Evolutionary conservation across 345 rosid species (phyloP), one percentile per base, ranked within the genome.

Genomic region (Mercurialis annua): DNA sequence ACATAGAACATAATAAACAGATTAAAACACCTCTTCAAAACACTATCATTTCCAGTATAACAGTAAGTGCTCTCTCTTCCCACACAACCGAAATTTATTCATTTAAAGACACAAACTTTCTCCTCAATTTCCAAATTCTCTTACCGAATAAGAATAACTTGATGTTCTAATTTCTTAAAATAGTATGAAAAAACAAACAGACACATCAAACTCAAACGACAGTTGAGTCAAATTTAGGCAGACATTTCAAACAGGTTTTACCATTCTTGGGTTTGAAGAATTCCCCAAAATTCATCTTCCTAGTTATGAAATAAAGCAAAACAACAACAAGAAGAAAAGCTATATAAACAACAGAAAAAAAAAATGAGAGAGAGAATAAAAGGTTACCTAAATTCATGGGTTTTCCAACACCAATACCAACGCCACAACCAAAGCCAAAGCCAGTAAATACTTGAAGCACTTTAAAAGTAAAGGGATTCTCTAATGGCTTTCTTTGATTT

Each of bases 341-440:
- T 10, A 26, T 12, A 12, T 31, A 26, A 33, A 21, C 10, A 7
- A 51, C 10, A 2, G 2, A 10, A 51, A 0, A 51, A 10, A 51
- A 10, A 23, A 23, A 60, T 11, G 17, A 40, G 31, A 16, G 36
- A 36, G 33, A 33, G 23, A 56, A 33, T 24, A n/a, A 34, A 33
- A 34, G 49, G 31, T 16, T 86, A 95, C 99, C 91, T 42, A 88
- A 78, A 76, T 95, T 85, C 54, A 88, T 69, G 42, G 96, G 98
- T 2, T 84, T 75, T 11, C 97, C 98, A 67, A 78, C 84, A 42
- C 99, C 99, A 56, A 94, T 89, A 64, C 97, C 99, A 74, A 88
- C 71, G 36, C 98, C 99, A 42, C 99, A 92, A 63, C 99, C 99
- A 18, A 94, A 46, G 69, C 99, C 99, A 68, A 94, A 89, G 62